Percentiles rank a stretch among this genome's conserved stretches.
These are phyloP conservation scores for Rhynchospora tenuis DNA, from an alignment of 176 grass and related monocot genomes.

Conservation along the genomic window DNA sequence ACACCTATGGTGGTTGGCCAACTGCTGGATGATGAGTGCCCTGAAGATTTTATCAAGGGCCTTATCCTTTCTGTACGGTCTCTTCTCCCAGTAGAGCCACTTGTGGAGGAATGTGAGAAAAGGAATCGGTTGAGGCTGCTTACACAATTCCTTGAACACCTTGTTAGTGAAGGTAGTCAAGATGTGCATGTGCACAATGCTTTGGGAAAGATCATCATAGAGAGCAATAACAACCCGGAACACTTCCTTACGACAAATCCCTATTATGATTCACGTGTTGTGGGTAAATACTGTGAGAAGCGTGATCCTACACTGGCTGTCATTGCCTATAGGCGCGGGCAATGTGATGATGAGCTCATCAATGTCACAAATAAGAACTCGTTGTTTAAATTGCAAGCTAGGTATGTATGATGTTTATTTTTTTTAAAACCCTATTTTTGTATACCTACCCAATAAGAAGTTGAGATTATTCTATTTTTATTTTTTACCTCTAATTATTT, in stretches of 20 bases:
- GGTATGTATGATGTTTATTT: conserved; percentile 36
- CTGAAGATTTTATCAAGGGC: conserved; percentile 99
- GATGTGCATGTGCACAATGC: conserved; percentile 98
- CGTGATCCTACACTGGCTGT: conserved; percentile 93
- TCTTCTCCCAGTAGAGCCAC: conserved; percentile 85
- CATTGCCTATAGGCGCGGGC: conserved; percentile 88
- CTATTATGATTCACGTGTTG: conserved; percentile 91
- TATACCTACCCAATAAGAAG: background rate
- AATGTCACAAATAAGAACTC: conserved; percentile 94
- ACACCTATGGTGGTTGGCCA: conserved; percentile 88
- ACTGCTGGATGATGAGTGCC: conserved; percentile 89
- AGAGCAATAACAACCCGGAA: conserved; percentile 96
- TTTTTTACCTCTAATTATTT: conserved; percentile 13
- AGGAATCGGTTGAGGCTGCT: conserved; percentile 75
- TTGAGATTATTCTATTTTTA: conserved; percentile 16
- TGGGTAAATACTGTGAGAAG: conserved; percentile 98
- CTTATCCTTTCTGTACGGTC: conserved; percentile 91
- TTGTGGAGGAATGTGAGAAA: conserved; percentile 96
- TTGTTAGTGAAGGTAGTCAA: conserved; percentile 92
- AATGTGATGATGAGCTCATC: conserved; percentile 90
- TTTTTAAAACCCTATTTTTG: background rate
- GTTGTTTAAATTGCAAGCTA: conserved; percentile 88
- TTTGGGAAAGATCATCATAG: conserved; percentile 92
- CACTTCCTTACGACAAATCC: conserved; percentile 98
- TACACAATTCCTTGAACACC: conserved; percentile 87